A percentile compares a stretch with the other conserved stretches of the same genome.
Evolutionary conservation across 2,329 filamentous ascomycete species (phyloP).

Genomic region (Trichothecium roseum): DNA sequence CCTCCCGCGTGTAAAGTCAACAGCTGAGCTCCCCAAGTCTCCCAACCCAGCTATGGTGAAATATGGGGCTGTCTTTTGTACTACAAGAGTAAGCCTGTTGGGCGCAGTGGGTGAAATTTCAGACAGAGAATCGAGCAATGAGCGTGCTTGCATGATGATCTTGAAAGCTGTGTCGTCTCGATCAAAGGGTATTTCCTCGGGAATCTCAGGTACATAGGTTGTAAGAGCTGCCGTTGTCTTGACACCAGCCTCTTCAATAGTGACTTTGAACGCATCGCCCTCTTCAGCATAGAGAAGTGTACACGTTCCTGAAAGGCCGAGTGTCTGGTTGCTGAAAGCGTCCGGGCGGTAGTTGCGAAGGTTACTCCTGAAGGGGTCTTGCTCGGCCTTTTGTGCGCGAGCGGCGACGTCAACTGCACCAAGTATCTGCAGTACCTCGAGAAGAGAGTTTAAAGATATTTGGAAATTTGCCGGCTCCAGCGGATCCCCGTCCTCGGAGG

Average conservation of each 20-base stretch:
- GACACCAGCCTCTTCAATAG: conserved; percentile 76
- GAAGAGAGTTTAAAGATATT: conserved; percentile 73
- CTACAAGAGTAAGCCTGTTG: conserved; percentile 57
- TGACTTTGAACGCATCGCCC: conserved; percentile 73
- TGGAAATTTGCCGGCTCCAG: conserved; percentile 61
- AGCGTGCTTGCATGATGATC: conserved; percentile 80
- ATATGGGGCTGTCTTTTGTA: conserved; percentile 54
- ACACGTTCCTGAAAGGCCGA: conserved; percentile 80
- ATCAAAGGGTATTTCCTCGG: conserved; percentile 81
- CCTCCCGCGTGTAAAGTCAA: conserved; percentile 55
- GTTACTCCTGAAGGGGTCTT: conserved; percentile 51
- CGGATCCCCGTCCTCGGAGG: conserved; percentile 24
- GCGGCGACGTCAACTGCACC: conserved; percentile 63
- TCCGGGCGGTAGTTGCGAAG: conserved; percentile 53
- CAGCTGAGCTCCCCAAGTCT: conserved; percentile 49
- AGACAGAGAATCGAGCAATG: conserved; percentile 60
- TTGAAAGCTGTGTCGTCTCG: conserved; percentile 75
- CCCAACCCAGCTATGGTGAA: conserved; percentile 60
- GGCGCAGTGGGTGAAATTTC: conserved; percentile 65
- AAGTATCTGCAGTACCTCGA: conserved; percentile 94
- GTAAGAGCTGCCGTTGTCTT: conserved; percentile 83
- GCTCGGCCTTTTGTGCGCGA: conserved; percentile 46
- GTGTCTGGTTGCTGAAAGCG: conserved; percentile 72
- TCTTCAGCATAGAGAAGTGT: conserved; percentile 65
- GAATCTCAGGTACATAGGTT: conserved; percentile 69